A percentile compares a stretch with the other conserved stretches of the same genome.
Evolutionary conservation across 1,284 basidiomycete species (phyloP).

Genomic region (Anthracocystis walkeri): DNA sequence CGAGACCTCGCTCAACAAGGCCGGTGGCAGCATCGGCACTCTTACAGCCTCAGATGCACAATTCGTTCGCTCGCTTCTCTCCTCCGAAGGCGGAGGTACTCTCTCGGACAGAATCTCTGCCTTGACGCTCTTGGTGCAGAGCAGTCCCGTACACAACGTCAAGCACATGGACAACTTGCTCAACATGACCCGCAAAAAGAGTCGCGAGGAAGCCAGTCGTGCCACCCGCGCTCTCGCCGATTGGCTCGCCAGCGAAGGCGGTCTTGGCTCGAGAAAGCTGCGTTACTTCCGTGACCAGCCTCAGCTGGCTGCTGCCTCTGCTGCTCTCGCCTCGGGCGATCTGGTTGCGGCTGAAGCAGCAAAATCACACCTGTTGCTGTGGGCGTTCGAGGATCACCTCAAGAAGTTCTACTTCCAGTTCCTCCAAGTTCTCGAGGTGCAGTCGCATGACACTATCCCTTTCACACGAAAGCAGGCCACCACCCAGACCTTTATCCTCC

Average conservation of each 20-base stretch:
- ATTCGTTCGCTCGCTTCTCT: slow-evolving; percentile 66
- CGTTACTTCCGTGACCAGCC: slow-evolving; percentile 93
- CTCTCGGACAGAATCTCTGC: slow-evolving; percentile 93
- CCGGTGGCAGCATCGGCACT: slow-evolving; percentile 57
- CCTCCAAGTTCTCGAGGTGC: slow-evolving; percentile 87
- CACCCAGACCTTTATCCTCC: slow-evolving; percentile 77
- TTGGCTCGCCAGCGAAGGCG: slow-evolving; percentile 83
- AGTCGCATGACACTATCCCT: slow-evolving; percentile 86
- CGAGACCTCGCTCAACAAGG: slow-evolving; percentile 53
- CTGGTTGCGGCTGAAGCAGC: slow-evolving; percentile 45
- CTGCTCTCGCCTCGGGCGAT: slow-evolving; percentile 32
- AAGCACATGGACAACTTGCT: slow-evolving; percentile 73
- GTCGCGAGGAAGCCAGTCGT: slow-evolving; percentile 89
- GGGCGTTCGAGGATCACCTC: slow-evolving; percentile 95
- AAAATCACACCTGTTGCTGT: slow-evolving; percentile 78
- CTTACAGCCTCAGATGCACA: slow-evolving; percentile 63
- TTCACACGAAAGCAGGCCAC: slow-evolving; percentile 88
- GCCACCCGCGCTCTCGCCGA: slow-evolving; percentile 90
- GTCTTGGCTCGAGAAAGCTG: slow-evolving; percentile 78
- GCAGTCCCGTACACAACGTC: slow-evolving; percentile 87
- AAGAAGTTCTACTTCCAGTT: slow-evolving; percentile 97
- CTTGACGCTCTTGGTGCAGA: slow-evolving; percentile 88
- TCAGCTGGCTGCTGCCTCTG: slow-evolving; percentile 75
- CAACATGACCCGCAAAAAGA: slow-evolving; percentile 88
- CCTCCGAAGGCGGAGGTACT: slow-evolving; percentile 72